Evolutionary conservation across 176 grass and related monocot species (phyloP).

Genomic region (Oryza australiensis): DNA sequence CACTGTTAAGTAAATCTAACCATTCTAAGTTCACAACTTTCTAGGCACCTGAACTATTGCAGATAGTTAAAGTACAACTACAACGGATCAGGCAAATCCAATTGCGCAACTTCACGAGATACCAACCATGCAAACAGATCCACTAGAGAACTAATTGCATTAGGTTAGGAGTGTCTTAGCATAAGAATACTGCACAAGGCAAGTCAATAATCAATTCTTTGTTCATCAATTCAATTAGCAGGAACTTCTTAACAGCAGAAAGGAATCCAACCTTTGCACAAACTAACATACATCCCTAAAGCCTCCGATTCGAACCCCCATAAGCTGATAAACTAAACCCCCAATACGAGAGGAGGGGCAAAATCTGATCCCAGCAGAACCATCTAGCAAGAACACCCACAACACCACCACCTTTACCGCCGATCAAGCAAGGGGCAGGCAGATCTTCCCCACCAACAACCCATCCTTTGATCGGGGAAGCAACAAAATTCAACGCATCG

Average conservation of each 20-base stretch:
- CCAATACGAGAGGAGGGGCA: background rate
- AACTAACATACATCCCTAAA: slow-evolving; percentile 10
- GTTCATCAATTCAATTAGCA: slow-evolving; percentile 3
- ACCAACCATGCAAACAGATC: slow-evolving; percentile 14
- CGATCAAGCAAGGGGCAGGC: slow-evolving; percentile 15
- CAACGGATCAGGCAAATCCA: background rate
- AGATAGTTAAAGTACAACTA: background rate
- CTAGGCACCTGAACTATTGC: background rate
- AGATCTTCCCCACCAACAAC: slow-evolving; percentile 32
- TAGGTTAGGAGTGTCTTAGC: background rate
- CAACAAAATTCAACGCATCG: background rate
- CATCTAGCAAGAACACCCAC: background rate
- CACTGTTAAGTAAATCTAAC: background rate
- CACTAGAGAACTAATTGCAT: background rate
- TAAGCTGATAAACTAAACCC: background rate
- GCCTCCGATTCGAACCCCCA: background rate
- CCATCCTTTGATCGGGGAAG: background rate
- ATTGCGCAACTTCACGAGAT: background rate
- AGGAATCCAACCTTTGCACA: too few relatives aligned
- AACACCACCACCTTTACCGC: background rate
- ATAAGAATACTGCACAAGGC: background rate
- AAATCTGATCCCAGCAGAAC: slow-evolving; percentile 4
- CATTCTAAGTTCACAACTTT: too few relatives aligned
- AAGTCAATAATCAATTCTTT: background rate
- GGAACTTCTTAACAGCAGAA: too few relatives aligned